These are phyloP conservation scores for Nitzschia palea DNA, from an alignment of 108 stramenopile species.

Conservation along the genomic window DNA sequence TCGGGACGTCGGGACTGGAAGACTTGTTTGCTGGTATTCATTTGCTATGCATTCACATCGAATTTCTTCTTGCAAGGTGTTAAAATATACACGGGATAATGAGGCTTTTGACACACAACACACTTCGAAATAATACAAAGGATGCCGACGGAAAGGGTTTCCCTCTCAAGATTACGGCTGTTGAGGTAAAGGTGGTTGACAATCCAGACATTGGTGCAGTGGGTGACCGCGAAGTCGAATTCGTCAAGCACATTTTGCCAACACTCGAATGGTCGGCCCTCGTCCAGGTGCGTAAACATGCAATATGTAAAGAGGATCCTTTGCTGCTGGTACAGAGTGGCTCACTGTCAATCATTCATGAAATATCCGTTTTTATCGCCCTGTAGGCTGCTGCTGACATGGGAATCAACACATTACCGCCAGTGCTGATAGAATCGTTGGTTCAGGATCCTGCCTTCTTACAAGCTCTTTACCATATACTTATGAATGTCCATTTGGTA, in stretches of 20 bases:
- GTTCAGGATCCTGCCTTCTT: conserved; percentile 80
- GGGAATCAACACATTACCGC: conserved; percentile 81
- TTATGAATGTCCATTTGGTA: conserved; percentile 94
- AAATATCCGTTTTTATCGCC: neutral
- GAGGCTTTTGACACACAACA: conserved; percentile 92
- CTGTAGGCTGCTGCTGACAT: conserved; percentile 65
- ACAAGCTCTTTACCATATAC: conserved; percentile 85
- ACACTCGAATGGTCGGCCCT: conserved; percentile 74
- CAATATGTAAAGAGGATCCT: too few species aligned
- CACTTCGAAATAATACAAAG: conserved; percentile 77
- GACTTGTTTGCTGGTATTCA: too few species aligned
- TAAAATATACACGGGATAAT: too few species aligned
- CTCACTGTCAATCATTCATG: too few species aligned
- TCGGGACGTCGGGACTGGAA: too few species aligned
- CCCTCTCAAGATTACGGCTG: conserved; percentile 81
- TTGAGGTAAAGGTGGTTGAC: conserved; percentile 81
- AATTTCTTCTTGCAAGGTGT: too few species aligned
- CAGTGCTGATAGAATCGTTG: conserved; percentile 67
- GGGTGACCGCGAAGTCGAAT: conserved; percentile 58
- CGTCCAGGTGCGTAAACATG: conserved; percentile 45
- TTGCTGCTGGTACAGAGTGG: too few species aligned
- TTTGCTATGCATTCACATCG: too few species aligned
- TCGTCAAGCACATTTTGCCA: conserved; percentile 73
- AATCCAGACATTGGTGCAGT: conserved; percentile 32
- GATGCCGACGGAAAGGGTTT: conserved; percentile 70